Base-by-base conservation (phyloP, 2,329 filamentous ascomycete genomes). In the Zymoseptoria tritici region DNA sequence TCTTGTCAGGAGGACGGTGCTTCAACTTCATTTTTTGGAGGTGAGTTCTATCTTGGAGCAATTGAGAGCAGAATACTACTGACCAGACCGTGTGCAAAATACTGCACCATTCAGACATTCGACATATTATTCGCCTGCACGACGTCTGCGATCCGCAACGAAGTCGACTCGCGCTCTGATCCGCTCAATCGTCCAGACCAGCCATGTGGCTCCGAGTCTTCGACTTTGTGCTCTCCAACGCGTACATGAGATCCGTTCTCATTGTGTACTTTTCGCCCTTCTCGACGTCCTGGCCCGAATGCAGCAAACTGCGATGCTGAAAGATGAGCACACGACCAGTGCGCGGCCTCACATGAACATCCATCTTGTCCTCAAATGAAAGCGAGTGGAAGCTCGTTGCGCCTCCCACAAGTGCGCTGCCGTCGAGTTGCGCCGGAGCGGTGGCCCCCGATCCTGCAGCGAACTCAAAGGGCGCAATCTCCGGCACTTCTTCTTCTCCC, bases 1-100 rank as follows among this genome's bases (percentile, higher is more conserved):
- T 90, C 87, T 88, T 86, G 82, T 83, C 36, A 46, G 36, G 85
- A 83, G 87, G 87, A 85, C 83, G 87, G 84, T 85, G 86, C 84
- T 87, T 86, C 83, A 78, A 62, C 71, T 73, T 74, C 74, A 78
- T 73, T 77, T 78, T 74, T 52, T 52, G 50, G 22, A 56, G 55
- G 62, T 64, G 54, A 58, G 61, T 58, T 3, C 49, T 59, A 31
- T 52, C 22, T 46, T 13, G 7, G 19, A 56, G n/a, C n/a, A 7
- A n/a, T 16, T 9, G 50, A 52, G 22, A 52, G 20, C 20, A 52
- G 20, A 21, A 52, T 21, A 52, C 22, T 21, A 52, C 50, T 21
- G 50, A 52, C 26, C 13, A 52, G 21, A 8, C 24, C 50, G 20
- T 52, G 50, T 52, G 20, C 22, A 52, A n/a, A n/a, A n/a, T n/a